Evolutionary conservation across 352 stramenopile species (phyloP), one percentile per base, ranked within the genome.

Genomic region (Pythium coloratum): DNA sequence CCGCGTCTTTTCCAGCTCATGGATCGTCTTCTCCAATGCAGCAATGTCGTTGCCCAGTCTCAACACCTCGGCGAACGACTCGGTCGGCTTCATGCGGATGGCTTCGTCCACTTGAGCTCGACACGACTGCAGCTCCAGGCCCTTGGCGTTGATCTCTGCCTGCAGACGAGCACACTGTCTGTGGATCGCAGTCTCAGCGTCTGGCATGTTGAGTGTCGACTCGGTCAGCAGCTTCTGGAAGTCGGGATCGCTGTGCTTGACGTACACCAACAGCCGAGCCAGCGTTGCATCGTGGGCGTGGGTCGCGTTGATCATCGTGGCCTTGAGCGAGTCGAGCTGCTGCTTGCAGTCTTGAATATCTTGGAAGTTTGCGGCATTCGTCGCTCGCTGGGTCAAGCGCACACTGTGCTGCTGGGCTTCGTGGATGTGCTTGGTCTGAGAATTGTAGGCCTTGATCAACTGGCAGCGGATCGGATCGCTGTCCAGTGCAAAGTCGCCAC

Each of bases 361-460:
- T 10, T 72, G 28, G 16, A 62, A 24, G 8, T 12, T 55, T 0
- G n/a, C 50, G 12, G 42, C 44, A 26, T 42, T 67, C 13, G 51
- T 33, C 10, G 36, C 24, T 34, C 55, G 66, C 28, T 64, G 18
- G 2, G 62, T 60, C 20, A 79, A 54, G 56, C 61, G 42, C 0
- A 73, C 64, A 3, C 69, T 59, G 46, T 84, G 62, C 33, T 80
- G 69, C n/a, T 90, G 75, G 54, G 76, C 75, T 30, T 75, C 70
- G 36, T 74, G 78, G n/a, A 90, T 81, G 14, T 70, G 70, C 8
- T 66, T 63, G 54, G 71, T 90, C 26, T 84, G 46, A 0, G 67
- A 66, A 50, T 89, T 88, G 76, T 92, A 92, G 62, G 88, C 73
- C 28, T 61, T 59, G 20, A 90, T 76, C 78, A 88, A 84, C 14